Conservation (phyloP, 169 alveolate genomes). For the Eimeria necatrix region DNA sequence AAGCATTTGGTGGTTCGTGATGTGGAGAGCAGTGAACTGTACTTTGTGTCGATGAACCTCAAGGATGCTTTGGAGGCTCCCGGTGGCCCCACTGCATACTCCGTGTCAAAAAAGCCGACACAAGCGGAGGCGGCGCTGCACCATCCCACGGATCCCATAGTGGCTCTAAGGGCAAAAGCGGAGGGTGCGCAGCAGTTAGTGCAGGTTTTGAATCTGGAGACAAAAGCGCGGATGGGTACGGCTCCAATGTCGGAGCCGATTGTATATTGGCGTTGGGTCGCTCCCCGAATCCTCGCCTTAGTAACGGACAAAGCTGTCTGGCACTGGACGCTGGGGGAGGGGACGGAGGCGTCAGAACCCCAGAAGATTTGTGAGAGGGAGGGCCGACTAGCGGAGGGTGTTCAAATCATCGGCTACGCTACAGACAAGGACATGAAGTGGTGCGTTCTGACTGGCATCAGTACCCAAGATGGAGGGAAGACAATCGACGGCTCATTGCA, state of each 20-base stretch:
- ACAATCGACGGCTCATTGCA: constrained; percentile 95
- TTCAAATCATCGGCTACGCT: constrained; percentile 90
- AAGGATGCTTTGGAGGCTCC: constrained; percentile 81
- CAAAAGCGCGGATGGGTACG: constrained; percentile 94
- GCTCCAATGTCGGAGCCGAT: constrained; percentile 93
- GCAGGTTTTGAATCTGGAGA: constrained; percentile 95
- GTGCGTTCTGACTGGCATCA: constrained; percentile 96
- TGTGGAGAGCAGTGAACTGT: constrained; percentile 82
- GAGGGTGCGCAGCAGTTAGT: constrained; percentile 87
- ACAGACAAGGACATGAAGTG: constrained; percentile 90
- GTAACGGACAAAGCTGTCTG: constrained; percentile 95
- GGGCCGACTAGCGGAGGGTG: constrained; percentile 92
- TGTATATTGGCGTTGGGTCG: constrained; percentile 97
- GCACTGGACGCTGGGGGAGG: constrained; percentile 91
- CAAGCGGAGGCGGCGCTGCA: constrained; percentile 98
- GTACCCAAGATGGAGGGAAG: constrained; percentile 92
- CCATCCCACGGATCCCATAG: constrained; percentile 95
- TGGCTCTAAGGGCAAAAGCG: constrained; percentile 94
- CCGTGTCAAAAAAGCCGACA: constrained; percentile 94
- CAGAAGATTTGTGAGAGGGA: constrained; percentile 93
- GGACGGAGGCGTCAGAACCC: constrained; percentile 83
- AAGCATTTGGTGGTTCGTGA: constrained; percentile 85
- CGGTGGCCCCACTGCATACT: constrained; percentile 52
- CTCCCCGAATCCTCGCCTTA: constrained; percentile 92
- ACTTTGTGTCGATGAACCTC: constrained; percentile 86